Evolutionary conservation across 257 asterid genomes (phyloP).

Genomic region (Lycium ferocissimum): DNA sequence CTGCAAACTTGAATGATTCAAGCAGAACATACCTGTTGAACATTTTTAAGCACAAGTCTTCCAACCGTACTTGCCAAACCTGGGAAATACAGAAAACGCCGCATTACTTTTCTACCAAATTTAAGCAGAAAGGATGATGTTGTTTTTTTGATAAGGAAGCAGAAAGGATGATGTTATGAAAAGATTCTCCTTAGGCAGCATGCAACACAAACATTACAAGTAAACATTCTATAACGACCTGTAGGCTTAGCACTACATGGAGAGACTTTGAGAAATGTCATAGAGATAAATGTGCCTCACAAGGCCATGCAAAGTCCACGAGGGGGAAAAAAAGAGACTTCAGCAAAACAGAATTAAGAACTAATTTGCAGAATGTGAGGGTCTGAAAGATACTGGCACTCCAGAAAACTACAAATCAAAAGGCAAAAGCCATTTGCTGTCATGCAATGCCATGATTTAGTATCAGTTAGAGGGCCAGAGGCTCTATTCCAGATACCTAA

Average conservation of each 20-base stretch:
- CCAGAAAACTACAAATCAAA: neutral
- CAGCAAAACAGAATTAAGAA: neutral
- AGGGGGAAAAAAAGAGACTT: neutral
- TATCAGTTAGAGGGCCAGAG: neutral
- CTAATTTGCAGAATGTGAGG: neutral
- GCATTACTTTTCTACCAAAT: neutral
- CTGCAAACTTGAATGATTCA: neutral
- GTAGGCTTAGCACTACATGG: neutral
- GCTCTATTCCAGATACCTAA: neutral
- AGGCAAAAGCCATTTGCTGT: neutral
- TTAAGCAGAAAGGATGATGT: neutral
- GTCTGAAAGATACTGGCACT: neutral
- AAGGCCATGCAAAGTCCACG: neutral
- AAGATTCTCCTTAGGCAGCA: neutral
- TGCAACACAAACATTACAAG: neutral
- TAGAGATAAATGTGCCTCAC: neutral
- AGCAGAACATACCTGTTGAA: conserved; percentile 56
- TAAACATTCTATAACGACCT: neutral
- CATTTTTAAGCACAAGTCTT: conserved; percentile 54
- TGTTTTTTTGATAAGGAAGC: too few species aligned
- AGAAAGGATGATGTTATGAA: neutral
- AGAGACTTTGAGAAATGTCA: neutral
- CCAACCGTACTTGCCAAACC: conserved; percentile 55
- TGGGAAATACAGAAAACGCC: conserved; percentile 37
- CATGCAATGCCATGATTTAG: neutral